A percentile compares a stretch with the other conserved stretches of the same genome.
phyloP scores from a whole-genome alignment of 805 yeast species.

The Teunomyces stri region DNA sequence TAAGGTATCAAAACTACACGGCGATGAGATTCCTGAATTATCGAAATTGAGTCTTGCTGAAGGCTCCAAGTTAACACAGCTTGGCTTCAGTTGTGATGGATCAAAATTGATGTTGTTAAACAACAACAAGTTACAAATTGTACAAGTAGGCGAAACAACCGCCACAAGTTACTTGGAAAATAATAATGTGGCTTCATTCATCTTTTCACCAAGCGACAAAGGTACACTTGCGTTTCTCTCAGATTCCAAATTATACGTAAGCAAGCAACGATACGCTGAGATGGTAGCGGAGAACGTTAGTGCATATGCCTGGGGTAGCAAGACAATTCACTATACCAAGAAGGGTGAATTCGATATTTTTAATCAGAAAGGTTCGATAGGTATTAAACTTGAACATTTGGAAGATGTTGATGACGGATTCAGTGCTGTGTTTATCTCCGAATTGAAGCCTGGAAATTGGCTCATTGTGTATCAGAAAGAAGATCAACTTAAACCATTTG shows the following conservation, averaged over 20 bases:
- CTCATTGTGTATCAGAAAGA: slow-evolving; percentile 25
- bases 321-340: not conserved
- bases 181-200: not conserved
- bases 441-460: slow-evolving; percentile 1
- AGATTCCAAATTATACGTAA: not conserved
- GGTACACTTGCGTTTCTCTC: not conserved
- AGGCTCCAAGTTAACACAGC: slow-evolving; percentile 20
- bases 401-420: not conserved
- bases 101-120: slow-evolving; percentile 25
- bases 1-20: slow-evolving; percentile 22
- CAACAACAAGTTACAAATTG: slow-evolving; percentile 14
- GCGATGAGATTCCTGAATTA: slow-evolving; percentile 24
- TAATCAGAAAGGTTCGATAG: not conserved
- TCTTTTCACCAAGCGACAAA: not conserved
- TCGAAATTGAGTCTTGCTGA: slow-evolving; percentile 11
- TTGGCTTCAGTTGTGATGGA: slow-evolving; percentile 31
- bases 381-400: not conserved
- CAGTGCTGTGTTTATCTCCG: not conserved
- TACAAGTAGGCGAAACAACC: not conserved
- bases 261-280: not conserved
- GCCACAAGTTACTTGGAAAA: not conserved
- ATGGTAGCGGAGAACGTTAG: not conserved
- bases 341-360: not conserved
- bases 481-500: slow-evolving; percentile 23
- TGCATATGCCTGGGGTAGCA: slow-evolving; percentile 1